Evolutionary conservation across 257 asterid species (phyloP).

Genomic region (Solanum arcanum): DNA sequence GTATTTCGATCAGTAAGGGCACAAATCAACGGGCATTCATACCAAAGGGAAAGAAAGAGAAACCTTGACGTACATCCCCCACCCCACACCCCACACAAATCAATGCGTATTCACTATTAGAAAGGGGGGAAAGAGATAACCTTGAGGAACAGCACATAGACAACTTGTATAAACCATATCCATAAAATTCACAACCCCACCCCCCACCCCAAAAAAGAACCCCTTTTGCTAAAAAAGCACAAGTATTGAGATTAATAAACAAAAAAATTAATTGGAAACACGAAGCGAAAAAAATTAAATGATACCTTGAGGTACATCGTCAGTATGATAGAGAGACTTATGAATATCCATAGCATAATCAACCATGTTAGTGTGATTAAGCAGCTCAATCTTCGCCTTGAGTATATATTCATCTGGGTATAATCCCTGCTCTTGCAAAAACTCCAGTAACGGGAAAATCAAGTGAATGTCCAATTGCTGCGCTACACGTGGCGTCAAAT

Average conservation of each 20-base stretch:
- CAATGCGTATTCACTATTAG: neutral
- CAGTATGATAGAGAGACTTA: slow-evolving; percentile 77
- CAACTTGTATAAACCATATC: neutral
- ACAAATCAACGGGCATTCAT: neutral
- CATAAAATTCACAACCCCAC: neutral
- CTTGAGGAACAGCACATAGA: neutral
- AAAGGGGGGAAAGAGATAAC: neutral
- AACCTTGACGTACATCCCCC: neutral
- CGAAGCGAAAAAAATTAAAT: neutral
- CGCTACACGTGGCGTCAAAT: slow-evolving; percentile 71
- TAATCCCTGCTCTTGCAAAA: slow-evolving; percentile 65
- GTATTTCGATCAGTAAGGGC: neutral
- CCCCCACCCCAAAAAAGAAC: neutral
- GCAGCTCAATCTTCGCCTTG: slow-evolving; percentile 78
- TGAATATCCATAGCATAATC: slow-evolving; percentile 97
- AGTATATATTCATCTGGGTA: slow-evolving; percentile 64
- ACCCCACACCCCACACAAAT: no score
- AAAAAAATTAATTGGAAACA: neutral
- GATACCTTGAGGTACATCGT: slow-evolving; percentile 87
- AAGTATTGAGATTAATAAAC: neutral
- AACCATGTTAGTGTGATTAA: slow-evolving; percentile 88
- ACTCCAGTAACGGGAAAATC: slow-evolving; percentile 82
- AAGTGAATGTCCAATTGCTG: slow-evolving; percentile 81
- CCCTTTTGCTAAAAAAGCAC: neutral
- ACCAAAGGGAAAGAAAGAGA: neutral